Base-by-base conservation (phyloP, 2,329 filamentous ascomycete species). In the Atkinsonella hypoxylon region DNA sequence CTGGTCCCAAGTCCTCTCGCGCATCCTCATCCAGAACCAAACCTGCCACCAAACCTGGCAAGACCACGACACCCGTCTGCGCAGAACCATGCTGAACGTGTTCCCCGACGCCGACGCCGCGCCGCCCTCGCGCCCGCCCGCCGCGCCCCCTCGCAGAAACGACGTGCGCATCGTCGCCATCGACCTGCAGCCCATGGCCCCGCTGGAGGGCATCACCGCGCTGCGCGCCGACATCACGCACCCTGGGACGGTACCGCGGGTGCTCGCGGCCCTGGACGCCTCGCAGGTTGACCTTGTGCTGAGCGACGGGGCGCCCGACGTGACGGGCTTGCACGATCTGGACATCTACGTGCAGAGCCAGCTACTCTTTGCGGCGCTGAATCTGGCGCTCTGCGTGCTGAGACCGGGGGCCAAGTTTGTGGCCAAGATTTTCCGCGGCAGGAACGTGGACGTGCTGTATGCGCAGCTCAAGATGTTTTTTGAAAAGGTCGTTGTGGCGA, bases 321-420 rank as follows among this genome's bases (percentile, higher is more conserved):
- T 98, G 12, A 98, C 93, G 0, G 93, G 93, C 18, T 77, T 98
- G 1, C 93, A 98, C 66, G 93, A 98, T 65, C 80, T 98, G 36
- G 93, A 98, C 68, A 97, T 97, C 58, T 98, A 98, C 68, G 87
- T 98, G 17, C 93, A 98, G 69, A 90, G 87, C 9, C 93, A 97
- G 68, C 78, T 98, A 9, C 83, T 98, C 47, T 96, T 94, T 67
- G 89, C 91, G 0, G 93, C 93, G 0, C 78, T 98, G 18, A 95
- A 96, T 65, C 80, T 98, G 2, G 89, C 93, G 0, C 80, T 96
- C 12, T 95, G 91, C 63, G 89, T 98, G 12, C 78, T 98, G 20
- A 86, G 87, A 53, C 90, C 90, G 0, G 93, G 93, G 42, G 93
- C 93, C 55, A 95, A 89, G 62, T 98, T 98, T 60, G 91, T 98